Percentiles rank a stretch among this genome's conserved stretches.
phyloP scores from a whole-genome alignment of 345 rosid species.

The Bruguiera parviflora region DNA sequence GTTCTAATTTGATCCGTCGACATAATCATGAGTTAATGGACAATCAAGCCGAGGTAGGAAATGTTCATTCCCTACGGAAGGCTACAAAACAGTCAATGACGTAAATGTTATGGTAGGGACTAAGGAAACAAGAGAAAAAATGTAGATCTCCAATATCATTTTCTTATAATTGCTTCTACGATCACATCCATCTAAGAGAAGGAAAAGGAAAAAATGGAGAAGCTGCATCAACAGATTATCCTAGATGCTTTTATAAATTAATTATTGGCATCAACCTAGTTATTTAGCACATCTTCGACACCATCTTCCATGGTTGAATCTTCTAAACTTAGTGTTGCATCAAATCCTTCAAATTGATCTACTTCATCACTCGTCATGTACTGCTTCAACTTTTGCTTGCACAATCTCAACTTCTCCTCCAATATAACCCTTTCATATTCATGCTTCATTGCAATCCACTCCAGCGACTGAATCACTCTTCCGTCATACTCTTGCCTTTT shows the following conservation, averaged over 20 bases:
- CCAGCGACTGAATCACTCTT: constrained; percentile 57
- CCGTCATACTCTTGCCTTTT: constrained; percentile 51
- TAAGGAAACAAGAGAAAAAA: too few species aligned
- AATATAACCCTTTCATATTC: constrained; percentile 36
- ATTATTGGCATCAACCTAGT: constrained; percentile 21
- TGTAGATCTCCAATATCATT: background rate
- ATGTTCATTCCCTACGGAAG: too few species aligned
- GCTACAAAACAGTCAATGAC: too few species aligned
- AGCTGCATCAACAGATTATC: too few species aligned
- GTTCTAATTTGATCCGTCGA: too few species aligned
- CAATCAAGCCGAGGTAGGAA: too few species aligned
- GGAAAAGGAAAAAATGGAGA: background rate
- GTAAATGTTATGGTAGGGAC: too few species aligned
- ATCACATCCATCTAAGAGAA: background rate
- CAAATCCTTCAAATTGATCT: constrained; percentile 24
- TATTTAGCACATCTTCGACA: constrained; percentile 9
- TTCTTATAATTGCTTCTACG: background rate
- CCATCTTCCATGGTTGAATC: constrained; percentile 19
- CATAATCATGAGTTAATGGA: too few species aligned
- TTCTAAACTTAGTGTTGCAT: constrained; percentile 12
- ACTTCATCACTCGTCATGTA: constrained; percentile 24
- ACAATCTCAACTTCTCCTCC: constrained; percentile 34
- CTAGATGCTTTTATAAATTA: background rate
- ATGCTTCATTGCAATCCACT: constrained; percentile 47
- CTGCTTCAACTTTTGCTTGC: constrained; percentile 26